A percentile compares a stretch with the other conserved stretches of the same genome.
Conservation (phyloP, 1,139 yeast species). For the Arxiozyma bovina region DNA sequence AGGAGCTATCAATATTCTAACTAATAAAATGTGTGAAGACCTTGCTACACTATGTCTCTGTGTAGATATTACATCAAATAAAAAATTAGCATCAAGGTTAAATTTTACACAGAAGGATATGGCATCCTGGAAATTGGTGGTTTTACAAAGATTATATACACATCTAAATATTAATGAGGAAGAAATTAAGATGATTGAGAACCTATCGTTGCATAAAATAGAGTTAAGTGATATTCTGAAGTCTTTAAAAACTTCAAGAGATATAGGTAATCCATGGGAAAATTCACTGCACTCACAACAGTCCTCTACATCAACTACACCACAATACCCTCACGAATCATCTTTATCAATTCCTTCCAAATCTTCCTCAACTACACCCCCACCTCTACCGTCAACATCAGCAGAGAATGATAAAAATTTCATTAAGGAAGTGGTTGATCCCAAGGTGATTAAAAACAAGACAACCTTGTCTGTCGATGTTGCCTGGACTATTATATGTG, state of each 20-base stretch:
- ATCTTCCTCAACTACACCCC: neutral
- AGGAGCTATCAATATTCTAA: slow-evolving; percentile 68
- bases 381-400: neutral
- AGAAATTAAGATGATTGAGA: slow-evolving; percentile 84
- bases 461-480: slow-evolving; percentile 57
- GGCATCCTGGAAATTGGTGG: slow-evolving; percentile 76
- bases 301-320: slow-evolving; percentile 4
- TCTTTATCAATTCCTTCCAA: neutral
- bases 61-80: slow-evolving; percentile 36
- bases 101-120: slow-evolving; percentile 69
- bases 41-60: slow-evolving; percentile 54
- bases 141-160: slow-evolving; percentile 64
- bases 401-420: neutral
- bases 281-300: slow-evolving; percentile 5
- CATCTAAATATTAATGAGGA: slow-evolving; percentile 68
- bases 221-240: slow-evolving; percentile 61
- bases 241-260: slow-evolving; percentile 41
- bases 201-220: slow-evolving; percentile 75
- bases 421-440: slow-evolving; percentile 22
- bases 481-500: slow-evolving; percentile 90
- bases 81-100: slow-evolving; percentile 48
- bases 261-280: slow-evolving; percentile 36
- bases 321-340: slow-evolving; percentile 3
- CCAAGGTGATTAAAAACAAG: slow-evolving; percentile 33
- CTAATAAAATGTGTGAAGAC: slow-evolving; percentile 74